Evolutionary conservation across 2,329 filamentous ascomycete genomes (phyloP).

Genomic region (Cryphonectria parasitica): DNA sequence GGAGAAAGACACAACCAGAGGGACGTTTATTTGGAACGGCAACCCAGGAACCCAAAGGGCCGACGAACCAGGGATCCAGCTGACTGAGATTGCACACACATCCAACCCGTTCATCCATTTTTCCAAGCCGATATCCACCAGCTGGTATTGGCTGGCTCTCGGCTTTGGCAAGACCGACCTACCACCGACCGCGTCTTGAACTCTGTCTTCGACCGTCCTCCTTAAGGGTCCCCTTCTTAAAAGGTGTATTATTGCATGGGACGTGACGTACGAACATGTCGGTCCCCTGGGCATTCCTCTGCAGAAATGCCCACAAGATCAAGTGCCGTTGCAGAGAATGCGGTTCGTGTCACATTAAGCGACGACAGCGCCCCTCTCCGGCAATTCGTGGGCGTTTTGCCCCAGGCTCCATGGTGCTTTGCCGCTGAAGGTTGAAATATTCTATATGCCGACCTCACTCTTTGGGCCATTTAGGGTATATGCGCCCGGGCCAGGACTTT

Average conservation of each 20-base stretch:
- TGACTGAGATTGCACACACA: background rate
- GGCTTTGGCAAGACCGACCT: background rate
- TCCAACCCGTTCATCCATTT: background rate
- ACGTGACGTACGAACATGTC: background rate
- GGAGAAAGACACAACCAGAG: background rate
- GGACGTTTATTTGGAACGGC: background rate
- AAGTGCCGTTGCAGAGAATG: slow-evolving; percentile 3
- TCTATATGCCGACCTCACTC: background rate
- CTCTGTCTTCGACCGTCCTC: background rate
- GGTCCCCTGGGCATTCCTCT: background rate
- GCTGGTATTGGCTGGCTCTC: background rate
- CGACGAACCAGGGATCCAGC: background rate
- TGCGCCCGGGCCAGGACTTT: background rate
- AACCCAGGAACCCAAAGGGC: background rate
- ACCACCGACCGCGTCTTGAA: background rate
- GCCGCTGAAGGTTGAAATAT: slow-evolving; percentile 4
- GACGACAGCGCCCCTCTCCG: background rate
- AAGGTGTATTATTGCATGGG: slow-evolving; percentile 1
- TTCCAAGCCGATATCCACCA: background rate
- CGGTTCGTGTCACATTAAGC: background rate
- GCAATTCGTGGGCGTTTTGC: background rate
- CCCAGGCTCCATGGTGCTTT: background rate
- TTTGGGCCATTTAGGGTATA: slow-evolving; percentile 3
- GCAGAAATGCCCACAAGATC: background rate
- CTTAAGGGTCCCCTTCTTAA: background rate